These are phyloP conservation scores for Fusarium haematococcum DNA, from an alignment of 2,329 filamentous ascomycete species.

Conservation along the genomic window DNA sequence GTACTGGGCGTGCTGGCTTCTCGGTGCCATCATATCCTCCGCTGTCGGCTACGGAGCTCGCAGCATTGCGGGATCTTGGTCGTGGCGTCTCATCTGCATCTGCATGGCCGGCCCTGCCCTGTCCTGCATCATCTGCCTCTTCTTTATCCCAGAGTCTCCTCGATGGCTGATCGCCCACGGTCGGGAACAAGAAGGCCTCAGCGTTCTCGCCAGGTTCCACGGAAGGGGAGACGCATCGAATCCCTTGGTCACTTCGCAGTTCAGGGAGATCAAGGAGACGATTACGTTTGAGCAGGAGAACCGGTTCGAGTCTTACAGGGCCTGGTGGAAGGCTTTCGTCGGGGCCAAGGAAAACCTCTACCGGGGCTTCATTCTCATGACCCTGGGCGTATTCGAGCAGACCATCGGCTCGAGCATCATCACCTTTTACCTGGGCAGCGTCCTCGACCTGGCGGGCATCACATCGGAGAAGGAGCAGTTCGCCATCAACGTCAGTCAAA, in stretches of 20 bases:
- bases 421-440: constrained; percentile 25
- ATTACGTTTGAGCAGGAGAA: constrained; percentile 44
- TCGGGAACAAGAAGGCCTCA: constrained; percentile 50
- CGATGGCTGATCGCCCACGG: constrained; percentile 56
- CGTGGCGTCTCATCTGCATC: constrained; percentile 21
- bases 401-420: constrained; percentile 25
- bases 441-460: constrained; percentile 19
- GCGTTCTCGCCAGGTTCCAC: constrained; percentile 52
- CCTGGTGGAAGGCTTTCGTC: constrained; percentile 23
- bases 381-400: constrained; percentile 25
- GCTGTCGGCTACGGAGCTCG: constrained; percentile 19
- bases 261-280: constrained; percentile 49
- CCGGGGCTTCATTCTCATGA: constrained; percentile 17
- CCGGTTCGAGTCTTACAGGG: constrained; percentile 16
- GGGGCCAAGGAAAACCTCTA: constrained; percentile 15
- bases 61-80: constrained; percentile 16
- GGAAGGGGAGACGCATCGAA: constrained; percentile 54
- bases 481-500: constrained; percentile 22
- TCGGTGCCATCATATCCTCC: constrained; percentile 16
- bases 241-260: constrained; percentile 54
- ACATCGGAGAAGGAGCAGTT: constrained; percentile 26
- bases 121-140: constrained; percentile 7
- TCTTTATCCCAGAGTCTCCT: constrained; percentile 57
- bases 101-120: constrained; percentile 19
- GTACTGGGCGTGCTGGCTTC: constrained; percentile 24